phyloP scores from a whole-genome alignment of 1,284 basidiomycete genomes.

The Sanghuangporus baumii region DNA sequence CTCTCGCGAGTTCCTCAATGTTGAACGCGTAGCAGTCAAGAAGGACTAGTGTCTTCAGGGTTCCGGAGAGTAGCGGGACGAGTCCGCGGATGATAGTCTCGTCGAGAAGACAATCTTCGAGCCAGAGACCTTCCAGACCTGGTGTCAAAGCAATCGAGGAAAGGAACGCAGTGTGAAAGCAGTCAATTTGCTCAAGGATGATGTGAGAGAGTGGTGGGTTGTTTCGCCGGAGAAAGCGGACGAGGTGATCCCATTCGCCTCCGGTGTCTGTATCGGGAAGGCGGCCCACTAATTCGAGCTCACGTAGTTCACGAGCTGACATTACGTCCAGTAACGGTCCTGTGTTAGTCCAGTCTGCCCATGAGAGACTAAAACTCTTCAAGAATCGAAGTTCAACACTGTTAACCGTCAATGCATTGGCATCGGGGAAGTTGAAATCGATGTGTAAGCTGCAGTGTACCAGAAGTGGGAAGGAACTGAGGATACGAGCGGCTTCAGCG shows the following conservation, averaged over 20 bases:
- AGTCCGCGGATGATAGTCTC: slow-evolving; percentile 11
- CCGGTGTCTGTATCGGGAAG: background rate
- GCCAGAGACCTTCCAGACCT: slow-evolving; percentile 12
- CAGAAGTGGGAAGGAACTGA: slow-evolving; percentile 12
- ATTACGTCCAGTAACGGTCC: slow-evolving; percentile 12
- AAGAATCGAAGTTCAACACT: background rate
- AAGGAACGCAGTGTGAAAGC: slow-evolving; percentile 7
- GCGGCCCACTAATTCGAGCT: slow-evolving; percentile 11
- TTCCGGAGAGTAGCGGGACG: background rate
- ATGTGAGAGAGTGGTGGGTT: slow-evolving; percentile 6
- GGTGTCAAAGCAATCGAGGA: background rate
- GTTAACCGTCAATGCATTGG: background rate
- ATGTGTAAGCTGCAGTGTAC: slow-evolving; percentile 14
- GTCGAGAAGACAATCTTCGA: slow-evolving; percentile 14
- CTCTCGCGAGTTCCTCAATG: background rate
- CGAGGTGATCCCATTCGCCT: slow-evolving; percentile 10
- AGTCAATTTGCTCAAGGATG: slow-evolving; percentile 14
- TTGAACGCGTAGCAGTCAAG: slow-evolving; percentile 9
- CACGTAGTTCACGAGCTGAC: slow-evolving; percentile 3
- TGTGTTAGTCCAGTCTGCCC: slow-evolving; percentile 7
- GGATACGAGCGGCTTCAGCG: background rate
- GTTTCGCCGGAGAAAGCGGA: slow-evolving; percentile 1
- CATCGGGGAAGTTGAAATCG: background rate
- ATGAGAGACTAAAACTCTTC: slow-evolving; percentile 10
- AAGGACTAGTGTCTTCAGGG: slow-evolving; percentile 7